Conservation (phyloP, 768 basidiomycete genomes). For the Austroboletus festivus region DNA sequence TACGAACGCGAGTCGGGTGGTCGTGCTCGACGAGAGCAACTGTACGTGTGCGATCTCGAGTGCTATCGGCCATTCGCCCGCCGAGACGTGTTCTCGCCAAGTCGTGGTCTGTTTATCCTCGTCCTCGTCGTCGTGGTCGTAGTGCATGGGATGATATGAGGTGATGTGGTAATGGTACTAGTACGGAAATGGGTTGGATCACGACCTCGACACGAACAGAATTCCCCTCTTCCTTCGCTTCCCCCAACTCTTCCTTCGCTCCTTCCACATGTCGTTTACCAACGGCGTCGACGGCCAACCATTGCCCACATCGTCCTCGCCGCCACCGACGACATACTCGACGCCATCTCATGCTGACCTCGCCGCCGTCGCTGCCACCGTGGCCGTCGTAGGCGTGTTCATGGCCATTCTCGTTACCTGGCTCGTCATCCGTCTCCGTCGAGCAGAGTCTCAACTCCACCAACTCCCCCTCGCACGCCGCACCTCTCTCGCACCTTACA, state of each 20-base stretch:
- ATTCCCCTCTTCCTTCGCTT: neutral
- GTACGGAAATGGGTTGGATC: neutral
- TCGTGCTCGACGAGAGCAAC: constrained; percentile 53
- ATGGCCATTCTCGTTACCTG: constrained; percentile 24
- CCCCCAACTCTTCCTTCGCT: too few relatives aligned
- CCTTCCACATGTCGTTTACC: too few relatives aligned
- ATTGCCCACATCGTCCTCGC: neutral
- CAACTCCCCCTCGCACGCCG: constrained; percentile 5
- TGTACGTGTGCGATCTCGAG: constrained; percentile 50
- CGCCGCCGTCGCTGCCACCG: constrained; percentile 26
- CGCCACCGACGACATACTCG: constrained; percentile 13
- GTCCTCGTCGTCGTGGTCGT: constrained; percentile 23
- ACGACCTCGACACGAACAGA: neutral
- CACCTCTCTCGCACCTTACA: constrained; percentile 6
- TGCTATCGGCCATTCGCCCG: constrained; percentile 54
- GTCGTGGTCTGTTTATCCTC: constrained; percentile 23
- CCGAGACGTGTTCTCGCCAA: constrained; percentile 58
- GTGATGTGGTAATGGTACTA: too few relatives aligned
- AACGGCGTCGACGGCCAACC: too few relatives aligned
- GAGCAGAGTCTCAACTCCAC: neutral
- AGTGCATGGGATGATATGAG: neutral
- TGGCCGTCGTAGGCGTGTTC: constrained; percentile 23
- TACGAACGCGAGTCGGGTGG: constrained; percentile 54
- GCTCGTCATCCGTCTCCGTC: constrained; percentile 26
- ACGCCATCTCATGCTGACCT: constrained; percentile 12